These are phyloP conservation scores for Malassezia furfur DNA, from an alignment of 1,284 basidiomycete species.

Conservation along the genomic window DNA sequence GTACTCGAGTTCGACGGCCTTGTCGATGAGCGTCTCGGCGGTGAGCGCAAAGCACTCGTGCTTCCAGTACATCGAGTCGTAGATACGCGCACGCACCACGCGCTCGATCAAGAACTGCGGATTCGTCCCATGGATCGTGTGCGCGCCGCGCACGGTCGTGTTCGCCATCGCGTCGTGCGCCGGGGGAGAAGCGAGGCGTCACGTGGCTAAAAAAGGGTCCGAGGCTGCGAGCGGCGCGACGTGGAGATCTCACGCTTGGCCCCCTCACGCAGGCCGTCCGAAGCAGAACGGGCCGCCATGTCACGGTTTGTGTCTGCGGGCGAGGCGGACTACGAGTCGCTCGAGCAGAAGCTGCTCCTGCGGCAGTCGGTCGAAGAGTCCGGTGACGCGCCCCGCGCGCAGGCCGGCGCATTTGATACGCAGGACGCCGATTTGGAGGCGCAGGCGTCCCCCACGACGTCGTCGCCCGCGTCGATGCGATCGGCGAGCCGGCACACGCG, in stretches of 20 bases:
- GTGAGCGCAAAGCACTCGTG: slow-evolving; percentile 55
- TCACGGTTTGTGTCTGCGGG: slow-evolving; percentile 42
- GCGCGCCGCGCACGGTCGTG: slow-evolving; percentile 70
- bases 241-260: too few relatives aligned
- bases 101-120: slow-evolving; percentile 85
- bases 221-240: too few relatives aligned
- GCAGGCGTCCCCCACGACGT: slow-evolving; percentile 13
- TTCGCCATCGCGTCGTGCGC: slow-evolving; percentile 57
- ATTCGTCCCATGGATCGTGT: slow-evolving; percentile 83
- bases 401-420: neutral
- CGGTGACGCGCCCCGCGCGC: slow-evolving; percentile 8
- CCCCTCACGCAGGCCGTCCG: too few relatives aligned
- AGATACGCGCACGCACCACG: slow-evolving; percentile 88
- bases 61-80: slow-evolving; percentile 93
- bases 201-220: neutral
- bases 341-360: slow-evolving; percentile 36
- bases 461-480: neutral
- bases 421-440: neutral
- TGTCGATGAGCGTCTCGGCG: slow-evolving; percentile 85
- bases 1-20: slow-evolving; percentile 67
- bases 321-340: slow-evolving; percentile 34
- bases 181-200: neutral
- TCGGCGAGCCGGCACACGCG: neutral
- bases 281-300: slow-evolving; percentile 17
- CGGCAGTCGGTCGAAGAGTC: slow-evolving; percentile 18